Base-by-base conservation (phyloP, 1,284 basidiomycete species). In the Sphagnurus paluster region DNA sequence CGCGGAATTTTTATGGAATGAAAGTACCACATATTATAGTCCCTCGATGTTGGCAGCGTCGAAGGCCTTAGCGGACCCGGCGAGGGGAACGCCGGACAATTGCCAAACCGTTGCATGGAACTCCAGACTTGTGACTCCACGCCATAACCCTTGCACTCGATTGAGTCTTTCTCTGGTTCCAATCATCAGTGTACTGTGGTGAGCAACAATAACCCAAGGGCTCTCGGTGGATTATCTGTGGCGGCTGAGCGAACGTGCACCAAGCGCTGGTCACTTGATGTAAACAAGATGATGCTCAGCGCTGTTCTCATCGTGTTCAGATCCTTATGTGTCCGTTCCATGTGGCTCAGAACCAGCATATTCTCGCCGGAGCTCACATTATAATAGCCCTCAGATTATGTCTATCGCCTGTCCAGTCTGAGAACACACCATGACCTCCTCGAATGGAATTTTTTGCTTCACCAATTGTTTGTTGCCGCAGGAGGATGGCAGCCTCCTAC, bases 391-490 rank as follows among this genome's bases (percentile, higher is more conserved):
- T 29, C 23, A 16, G 29, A 29, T 28, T 42, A 13, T 21, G 26
- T n/a, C n/a, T n/a, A n/a, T n/a, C n/a, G 13, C 14, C 32, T 23
- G 17, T 29, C 23, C 9, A 9, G 19, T 37, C 19, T 32, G n/a
- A 38, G 29, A 46, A 6, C 20, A 37, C 36, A 10, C 51, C 39
- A 70, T 68, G 67, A 56, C 65, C 46, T 70, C 76, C 34, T 43
- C 72, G 7, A 88, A 89, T 63, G 79, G 77, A 36, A 71, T 92
- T 17, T 67, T 92, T 44, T 89, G 90, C 67, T 92, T 93, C 67
- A 93, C 90, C 17, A 92, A 93, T 65, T 90, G 90, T 57, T 67
- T 85, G 46, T 70, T 92, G 26, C 81, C 85, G 2, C 77, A 76
- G 49, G 86, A 91, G 59, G 87, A 92, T 58, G 90, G 90, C 17